These are phyloP conservation scores for Setomelanomma holmii DNA, from an alignment of 2,329 filamentous ascomycete species.

Conservation along the genomic window DNA sequence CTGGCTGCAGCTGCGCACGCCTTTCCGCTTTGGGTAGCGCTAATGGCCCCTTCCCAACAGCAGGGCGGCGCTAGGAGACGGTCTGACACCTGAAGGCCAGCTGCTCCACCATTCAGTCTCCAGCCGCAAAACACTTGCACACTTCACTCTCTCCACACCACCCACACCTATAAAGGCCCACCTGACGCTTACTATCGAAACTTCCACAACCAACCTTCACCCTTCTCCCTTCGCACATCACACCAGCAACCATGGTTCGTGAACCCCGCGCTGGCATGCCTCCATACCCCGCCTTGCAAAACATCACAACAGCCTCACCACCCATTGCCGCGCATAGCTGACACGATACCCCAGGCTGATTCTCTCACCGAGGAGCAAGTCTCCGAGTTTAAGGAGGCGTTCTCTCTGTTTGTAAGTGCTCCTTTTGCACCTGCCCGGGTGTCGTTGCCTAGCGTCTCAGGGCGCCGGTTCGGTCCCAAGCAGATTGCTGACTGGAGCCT, in stretches of 20 bases:
- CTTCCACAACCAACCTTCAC: constrained; percentile 4
- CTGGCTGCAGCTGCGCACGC: constrained; percentile 1
- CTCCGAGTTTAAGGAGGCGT: constrained; percentile 99
- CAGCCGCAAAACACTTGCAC: constrained; percentile 37
- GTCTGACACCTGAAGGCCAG: constrained; percentile 31
- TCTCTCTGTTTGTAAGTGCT: constrained; percentile 96
- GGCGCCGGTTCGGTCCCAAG: constrained; percentile 4
- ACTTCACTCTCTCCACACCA: constrained; percentile 13
- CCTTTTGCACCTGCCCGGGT: constrained; percentile 5
- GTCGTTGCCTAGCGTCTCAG: constrained; percentile 34
- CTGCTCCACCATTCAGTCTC: constrained; percentile 30
- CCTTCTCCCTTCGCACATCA: constrained; percentile 8
- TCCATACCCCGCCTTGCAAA: constrained; percentile 48
- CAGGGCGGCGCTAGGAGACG: constrained; percentile 23
- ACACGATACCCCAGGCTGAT: constrained; percentile 73
- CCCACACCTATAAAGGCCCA: constrained; percentile 16
- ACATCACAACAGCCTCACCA: constrained; percentile 32
- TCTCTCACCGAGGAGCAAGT: constrained; percentile 99
- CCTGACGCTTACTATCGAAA: constrained; percentile 9
- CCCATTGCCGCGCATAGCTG: constrained; percentile 24
- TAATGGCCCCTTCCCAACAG: constrained; percentile 23
- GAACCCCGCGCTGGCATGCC: constrained; percentile 30
- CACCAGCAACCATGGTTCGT: constrained; percentile 48
- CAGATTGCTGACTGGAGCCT: constrained; percentile 31
- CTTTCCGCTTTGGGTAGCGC: constrained; percentile 18